A percentile compares a stretch with the other conserved stretches of the same genome.
Conservation (phyloP, 2,329 filamentous ascomycete genomes). For the Dryadomyces quercus-mongolicae region DNA sequence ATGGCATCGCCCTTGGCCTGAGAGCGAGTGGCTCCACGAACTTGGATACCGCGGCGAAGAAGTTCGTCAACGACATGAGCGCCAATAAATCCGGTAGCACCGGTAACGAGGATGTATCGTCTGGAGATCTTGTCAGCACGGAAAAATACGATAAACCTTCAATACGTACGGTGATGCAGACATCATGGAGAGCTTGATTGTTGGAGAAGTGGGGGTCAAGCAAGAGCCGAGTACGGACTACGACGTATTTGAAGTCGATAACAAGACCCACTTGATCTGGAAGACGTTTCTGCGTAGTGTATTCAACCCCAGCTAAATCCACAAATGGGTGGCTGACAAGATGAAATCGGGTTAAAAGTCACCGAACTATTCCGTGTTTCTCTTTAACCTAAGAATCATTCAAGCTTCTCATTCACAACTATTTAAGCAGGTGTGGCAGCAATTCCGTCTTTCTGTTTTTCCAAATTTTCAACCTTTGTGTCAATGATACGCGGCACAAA, state of each 20-base stretch:
- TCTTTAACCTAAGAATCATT: no score
- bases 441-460: background rate
- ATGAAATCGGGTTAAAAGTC: no score
- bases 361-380: no score
- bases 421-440: no score
- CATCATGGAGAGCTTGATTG: background rate
- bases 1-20: slow-evolving; percentile 8
- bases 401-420: no score
- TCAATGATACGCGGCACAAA: background rate
- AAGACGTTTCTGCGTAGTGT: no score
- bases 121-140: background rate
- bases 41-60: slow-evolving; percentile 17
- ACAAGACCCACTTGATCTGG: no score
- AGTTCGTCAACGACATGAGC: slow-evolving; percentile 22
- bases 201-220: background rate
- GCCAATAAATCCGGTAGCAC: slow-evolving; percentile 18
- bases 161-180: background rate
- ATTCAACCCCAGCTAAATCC: no score
- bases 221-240: background rate
- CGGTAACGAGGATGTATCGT: slow-evolving; percentile 18
- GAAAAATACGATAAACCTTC: background rate
- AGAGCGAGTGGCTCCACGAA: slow-evolving; percentile 15
- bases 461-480: background rate
- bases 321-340: no score
- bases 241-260: no score